Percentiles rank a stretch among this genome's conserved stretches.
phyloP scores from a whole-genome alignment of 2,329 filamentous ascomycete genomes.

The Knufia fluminis region DNA sequence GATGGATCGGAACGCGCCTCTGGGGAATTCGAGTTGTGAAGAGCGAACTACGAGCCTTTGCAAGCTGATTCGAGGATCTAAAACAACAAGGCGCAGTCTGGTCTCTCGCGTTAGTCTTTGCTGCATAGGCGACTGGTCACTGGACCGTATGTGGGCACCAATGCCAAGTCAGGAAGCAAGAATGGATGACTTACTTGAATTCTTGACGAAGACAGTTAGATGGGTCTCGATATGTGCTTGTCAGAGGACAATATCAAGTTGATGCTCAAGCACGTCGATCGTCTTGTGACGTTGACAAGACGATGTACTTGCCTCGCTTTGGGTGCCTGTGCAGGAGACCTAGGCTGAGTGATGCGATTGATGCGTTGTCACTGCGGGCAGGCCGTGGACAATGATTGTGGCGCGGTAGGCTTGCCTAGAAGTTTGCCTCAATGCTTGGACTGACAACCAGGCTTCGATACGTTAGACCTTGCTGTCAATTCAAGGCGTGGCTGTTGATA shows the following conservation, averaged over 20 bases:
- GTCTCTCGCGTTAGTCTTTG: slow-evolving; percentile 34
- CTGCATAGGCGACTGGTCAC: slow-evolving; percentile 35
- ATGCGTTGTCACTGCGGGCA: slow-evolving; percentile 34
- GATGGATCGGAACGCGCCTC: slow-evolving; percentile 12
- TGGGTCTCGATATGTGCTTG: background rate
- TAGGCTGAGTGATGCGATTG: slow-evolving; percentile 28
- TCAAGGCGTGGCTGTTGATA: slow-evolving; percentile 8
- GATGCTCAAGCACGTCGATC: background rate
- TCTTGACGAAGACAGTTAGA: slow-evolving; percentile 6
- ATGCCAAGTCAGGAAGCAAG: slow-evolving; percentile 17
- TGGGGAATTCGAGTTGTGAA: slow-evolving; percentile 14
- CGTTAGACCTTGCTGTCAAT: slow-evolving; percentile 5
- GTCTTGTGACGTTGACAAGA: slow-evolving; percentile 11
- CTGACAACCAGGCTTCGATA: background rate
- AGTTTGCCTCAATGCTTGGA: background rate
- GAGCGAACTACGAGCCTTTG: slow-evolving; percentile 12
- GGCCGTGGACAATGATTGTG: slow-evolving; percentile 7
- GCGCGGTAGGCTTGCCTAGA: slow-evolving; percentile 3
- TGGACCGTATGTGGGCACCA: slow-evolving; percentile 27
- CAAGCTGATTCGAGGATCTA: slow-evolving; percentile 35
- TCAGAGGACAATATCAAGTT: slow-evolving; percentile 7
- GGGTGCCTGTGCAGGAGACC: slow-evolving; percentile 37
- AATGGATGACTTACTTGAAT: slow-evolving; percentile 14
- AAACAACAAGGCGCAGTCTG: slow-evolving; percentile 30
- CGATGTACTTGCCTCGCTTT: slow-evolving; percentile 26